Conservation (phyloP, 805 yeast species). For the Teunomyces barrocoloradensis region DNA sequence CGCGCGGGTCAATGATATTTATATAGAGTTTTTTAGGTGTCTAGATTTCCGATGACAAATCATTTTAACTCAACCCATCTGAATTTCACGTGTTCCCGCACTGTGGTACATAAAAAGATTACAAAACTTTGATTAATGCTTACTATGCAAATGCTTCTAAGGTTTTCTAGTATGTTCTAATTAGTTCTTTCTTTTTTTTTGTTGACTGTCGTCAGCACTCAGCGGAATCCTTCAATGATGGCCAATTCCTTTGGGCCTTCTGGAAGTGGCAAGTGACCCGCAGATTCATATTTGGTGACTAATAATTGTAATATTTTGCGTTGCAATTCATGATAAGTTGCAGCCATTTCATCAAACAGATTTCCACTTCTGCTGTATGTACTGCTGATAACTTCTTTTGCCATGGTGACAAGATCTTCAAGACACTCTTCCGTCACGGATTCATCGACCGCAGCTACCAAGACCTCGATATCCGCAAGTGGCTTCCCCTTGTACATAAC, state of each 20-base stretch:
- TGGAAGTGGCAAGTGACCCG: constrained; percentile 1
- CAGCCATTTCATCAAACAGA: constrained; percentile 1
- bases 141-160: background rate
- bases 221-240: background rate
- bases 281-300: background rate
- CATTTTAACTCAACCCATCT: background rate
- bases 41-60: constrained; percentile 2
- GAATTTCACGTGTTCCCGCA: background rate
- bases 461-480: background rate
- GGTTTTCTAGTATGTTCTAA: background rate
- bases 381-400: background rate
- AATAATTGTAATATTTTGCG: background rate
- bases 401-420: background rate
- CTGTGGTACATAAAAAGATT: background rate
- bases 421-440: background rate
- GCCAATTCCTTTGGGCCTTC: background rate
- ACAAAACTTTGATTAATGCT: background rate
- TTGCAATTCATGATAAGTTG: background rate
- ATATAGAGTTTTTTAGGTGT: background rate
- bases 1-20: background rate
- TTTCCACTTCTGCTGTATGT: background rate
- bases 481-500: constrained; percentile 1
- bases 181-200: background rate
- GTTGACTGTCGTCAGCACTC: background rate
- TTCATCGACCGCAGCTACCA: background rate